Evolutionary conservation across 1,284 basidiomycete species (phyloP), one percentile per base, ranked within the genome.

Genomic region (Phenoliferia sp.): DNA sequence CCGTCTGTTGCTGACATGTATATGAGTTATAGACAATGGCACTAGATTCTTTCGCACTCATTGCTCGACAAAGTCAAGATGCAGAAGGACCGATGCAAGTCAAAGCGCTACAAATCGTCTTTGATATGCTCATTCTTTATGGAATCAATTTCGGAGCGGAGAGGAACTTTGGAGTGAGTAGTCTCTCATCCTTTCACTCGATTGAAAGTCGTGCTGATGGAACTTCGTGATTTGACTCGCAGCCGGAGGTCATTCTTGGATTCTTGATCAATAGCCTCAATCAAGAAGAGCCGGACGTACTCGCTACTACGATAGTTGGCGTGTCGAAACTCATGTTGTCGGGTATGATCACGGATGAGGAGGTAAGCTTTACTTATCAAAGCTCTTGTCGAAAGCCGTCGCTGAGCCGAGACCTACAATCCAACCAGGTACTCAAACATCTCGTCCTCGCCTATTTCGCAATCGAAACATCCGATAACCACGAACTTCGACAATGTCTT

Each of bases 71-170:
- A 79, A 85, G 93, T 0, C 87, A 90, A 74, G 83, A 84, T 28
- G 87, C 90, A 0, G 88, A 90, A 0, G 88, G 88, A 65, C 84
- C 87, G 31, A 84, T 97, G 69, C 90, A 90, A 79, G 80, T 88
- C 58, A 88, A 90, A 69, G 88, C 94, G 3, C 81, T 96, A 19
- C 89, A 94, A 76, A 85, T 93, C 65, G 83, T 97, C 26, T 94
- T 97, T 77, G 95, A 98, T 78, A 80, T 97, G 66, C 80, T 98
- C 71, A 88, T 96, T 83, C 87, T 94, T 63, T 92, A 98, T 76
- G 92, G 93, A 65, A 84, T 86, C 60, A 86, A 88, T 62, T 90
- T 90, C 91, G 71, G 77, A 83, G 83, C 54, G 83, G 60, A 77
- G 64, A 64, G 74, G 32, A 71, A 76, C 26, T 70, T 76, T 59